Conservation (phyloP, 345 rosid species). For the Erucastrum elatum region DNA sequence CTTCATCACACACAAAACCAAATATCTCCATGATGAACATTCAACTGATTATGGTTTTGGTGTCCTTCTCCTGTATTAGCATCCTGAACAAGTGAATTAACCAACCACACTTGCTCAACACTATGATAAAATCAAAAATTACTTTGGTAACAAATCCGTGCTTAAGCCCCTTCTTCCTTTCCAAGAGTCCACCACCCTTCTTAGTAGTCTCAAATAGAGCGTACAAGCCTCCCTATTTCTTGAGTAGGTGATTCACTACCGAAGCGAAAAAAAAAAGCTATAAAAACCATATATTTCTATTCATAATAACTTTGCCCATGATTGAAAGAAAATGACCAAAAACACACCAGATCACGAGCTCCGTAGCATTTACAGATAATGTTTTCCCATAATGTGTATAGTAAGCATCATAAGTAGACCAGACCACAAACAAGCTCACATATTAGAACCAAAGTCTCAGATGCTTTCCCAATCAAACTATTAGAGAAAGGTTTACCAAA, state of each 20-base stretch:
- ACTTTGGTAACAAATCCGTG: background rate
- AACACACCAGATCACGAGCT: constrained; percentile 5
- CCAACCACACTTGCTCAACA: constrained; percentile 10
- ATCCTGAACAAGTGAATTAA: background rate
- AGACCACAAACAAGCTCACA: background rate
- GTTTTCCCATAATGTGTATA: background rate
- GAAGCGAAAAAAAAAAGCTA: background rate
- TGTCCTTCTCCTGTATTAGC: background rate
- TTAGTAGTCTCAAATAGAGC: too few relatives aligned
- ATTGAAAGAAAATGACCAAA: background rate
- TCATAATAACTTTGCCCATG: background rate
- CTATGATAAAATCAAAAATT: background rate
- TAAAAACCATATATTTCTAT: background rate
- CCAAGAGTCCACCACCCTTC: too few relatives aligned
- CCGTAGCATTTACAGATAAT: background rate
- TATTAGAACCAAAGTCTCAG: background rate
- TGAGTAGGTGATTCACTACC: too few relatives aligned
- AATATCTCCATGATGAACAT: background rate
- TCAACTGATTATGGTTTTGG: background rate
- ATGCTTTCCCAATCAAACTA: background rate
- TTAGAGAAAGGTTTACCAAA: background rate
- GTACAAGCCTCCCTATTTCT: too few relatives aligned
- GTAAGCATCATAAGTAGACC: background rate
- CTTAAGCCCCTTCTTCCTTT: too few relatives aligned
- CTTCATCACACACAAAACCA: background rate